These are phyloP conservation scores for Ceratocystis papillata DNA, from an alignment of 2,329 filamentous ascomycete genomes.

Conservation along the genomic window DNA sequence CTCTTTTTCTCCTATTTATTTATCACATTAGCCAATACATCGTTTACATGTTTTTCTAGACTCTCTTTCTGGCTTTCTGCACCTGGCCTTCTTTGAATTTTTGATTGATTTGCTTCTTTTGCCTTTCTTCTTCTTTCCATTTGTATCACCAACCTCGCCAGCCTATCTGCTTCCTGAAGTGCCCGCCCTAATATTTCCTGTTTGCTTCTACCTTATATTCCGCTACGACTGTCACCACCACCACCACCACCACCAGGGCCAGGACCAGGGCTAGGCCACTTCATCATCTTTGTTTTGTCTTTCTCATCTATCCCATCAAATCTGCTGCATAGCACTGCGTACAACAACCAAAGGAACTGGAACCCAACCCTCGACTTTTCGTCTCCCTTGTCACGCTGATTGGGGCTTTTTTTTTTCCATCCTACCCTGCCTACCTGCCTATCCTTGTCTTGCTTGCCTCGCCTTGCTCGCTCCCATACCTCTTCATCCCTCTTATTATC, in stretches of 20 bases:
- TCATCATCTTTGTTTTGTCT: not conserved
- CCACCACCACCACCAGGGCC: too few species aligned
- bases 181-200: too few species aligned
- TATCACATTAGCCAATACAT: not conserved
- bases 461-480: not conserved
- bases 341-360: not conserved
- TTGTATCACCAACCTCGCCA: too few species aligned
- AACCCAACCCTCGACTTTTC: slow-evolving; percentile 10
- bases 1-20: not conserved
- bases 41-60: not conserved
- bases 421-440: not conserved
- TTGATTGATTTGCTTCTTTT: not conserved
- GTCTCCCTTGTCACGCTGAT: not conserved
- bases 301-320: not conserved
- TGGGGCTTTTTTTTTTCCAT: not conserved
- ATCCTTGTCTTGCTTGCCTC: not conserved
- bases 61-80: not conserved
- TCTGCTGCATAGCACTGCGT: not conserved
- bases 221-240: too few species aligned
- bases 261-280: too few species aligned
- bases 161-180: too few species aligned
- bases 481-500: not conserved
- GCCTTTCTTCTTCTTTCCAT: not conserved
- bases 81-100: not conserved
- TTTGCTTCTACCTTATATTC: too few species aligned